Base-by-base conservation (phyloP, 345 rosid species). In the Populus simonii region DNA sequence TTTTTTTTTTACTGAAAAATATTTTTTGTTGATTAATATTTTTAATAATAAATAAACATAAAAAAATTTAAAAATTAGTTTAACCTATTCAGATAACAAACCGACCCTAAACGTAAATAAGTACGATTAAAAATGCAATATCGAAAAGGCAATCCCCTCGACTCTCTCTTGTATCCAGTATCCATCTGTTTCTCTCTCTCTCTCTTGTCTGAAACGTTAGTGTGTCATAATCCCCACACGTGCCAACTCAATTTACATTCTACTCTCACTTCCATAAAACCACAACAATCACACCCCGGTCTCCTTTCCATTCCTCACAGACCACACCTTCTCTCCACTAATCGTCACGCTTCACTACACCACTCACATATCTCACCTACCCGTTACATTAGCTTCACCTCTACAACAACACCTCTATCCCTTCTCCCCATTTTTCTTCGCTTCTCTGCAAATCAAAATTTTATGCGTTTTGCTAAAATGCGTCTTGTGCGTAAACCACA, bases 391-490 rank as follows among this genome's bases (percentile, higher is more conserved):
- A 55, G 39, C 79, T 36, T 70, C 31, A 13, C 22, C 45, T 23
- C 45, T 27, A 57, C 35, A 38, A 25, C 67, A 22, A 36, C 55
- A 4, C 31, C 80, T 5, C 20, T 45, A 17, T 59, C 31, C 13
- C 18, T 22, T 17, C n/a, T 51, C 57, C 62, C 13, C 33, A 31
- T 22, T 39, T 55, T 51, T 16, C 36, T 11, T 36, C 12, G 25
- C 31, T 8, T 2, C 73, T 55, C 43, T 57, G 68, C 55, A 69
- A 68, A 23, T 76, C 36, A 15, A 70, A 29, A 8, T 10, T 51
- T 2, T 18, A 18, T 5, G 33, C 8, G n/a, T 11, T 18, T 67
- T 43, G 74, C 80, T 71, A 63, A 65, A 62, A 63, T 78, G 80
- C 36, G 74, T 9, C 8, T 5, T 70, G 35, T 7, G 31, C 73